Base-by-base conservation (phyloP, 192 early-diverging fungal species). In the Entomortierella chlamydospora region DNA sequence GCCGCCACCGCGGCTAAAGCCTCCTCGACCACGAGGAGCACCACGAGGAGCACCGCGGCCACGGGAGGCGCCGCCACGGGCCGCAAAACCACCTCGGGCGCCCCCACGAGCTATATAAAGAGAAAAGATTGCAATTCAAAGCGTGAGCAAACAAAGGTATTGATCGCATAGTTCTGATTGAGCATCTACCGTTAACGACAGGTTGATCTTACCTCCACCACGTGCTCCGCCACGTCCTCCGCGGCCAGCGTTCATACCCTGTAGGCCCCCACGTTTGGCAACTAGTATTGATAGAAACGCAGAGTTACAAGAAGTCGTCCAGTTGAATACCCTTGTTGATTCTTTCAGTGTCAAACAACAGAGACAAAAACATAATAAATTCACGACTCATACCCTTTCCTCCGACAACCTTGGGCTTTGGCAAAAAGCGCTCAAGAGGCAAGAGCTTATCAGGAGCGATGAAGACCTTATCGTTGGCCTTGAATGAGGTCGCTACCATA, bases 351-450 rank as follows among this genome's bases (percentile, higher is more conserved):
- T n/a, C n/a, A n/a, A n/a, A n/a, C n/a, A n/a, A n/a, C n/a, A n/a
- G n/a, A n/a, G n/a, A n/a, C n/a, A 41, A 41, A 41, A 41, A 41
- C 6, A 41, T 41, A 6, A 41, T 41, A 41, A 6, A 41, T 41
- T 41, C 13, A 13, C 39, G n/a, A n/a, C 45, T 66, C 70, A 60
- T 85, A 93, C 91, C 83, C 82, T 87, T 91, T 57, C 77, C 82
- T 43, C 83, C 86, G 10, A 82, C 83, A 12, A 82, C 82, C 79
- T 93, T 92, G 20, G 98, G 96, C 86, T 95, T 99, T 58, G 98
- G 96, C 82, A 99, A 81, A 86, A 99, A 99, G 62, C 97, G 87
- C 62, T 99, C 98, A 65, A 99, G 81, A 23, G 98, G 98, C 60
- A 99, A 84, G 58, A 99, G 87, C 82, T 94, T 97, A 77, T 99